Evolutionary conservation across 2,329 filamentous ascomycete genomes (phyloP).

Genomic region (Penicillium sp.): DNA sequence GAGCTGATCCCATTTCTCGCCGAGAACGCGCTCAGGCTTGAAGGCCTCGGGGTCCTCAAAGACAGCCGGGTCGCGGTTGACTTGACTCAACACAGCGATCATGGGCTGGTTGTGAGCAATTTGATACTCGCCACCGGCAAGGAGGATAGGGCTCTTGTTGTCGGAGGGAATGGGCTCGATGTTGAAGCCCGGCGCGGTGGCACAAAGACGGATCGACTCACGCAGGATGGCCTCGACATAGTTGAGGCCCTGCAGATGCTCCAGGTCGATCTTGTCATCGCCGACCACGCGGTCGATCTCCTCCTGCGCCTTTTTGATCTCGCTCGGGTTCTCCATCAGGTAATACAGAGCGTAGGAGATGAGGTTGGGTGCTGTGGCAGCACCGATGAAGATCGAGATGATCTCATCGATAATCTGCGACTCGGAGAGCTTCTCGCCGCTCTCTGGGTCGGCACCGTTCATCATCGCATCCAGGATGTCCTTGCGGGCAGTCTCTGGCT

Average conservation of each 20-base stretch:
- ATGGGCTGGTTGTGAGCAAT: slow-evolving; percentile 54
- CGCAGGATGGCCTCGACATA: slow-evolving; percentile 66
- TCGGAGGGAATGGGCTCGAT: slow-evolving; percentile 52
- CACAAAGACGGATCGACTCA: slow-evolving; percentile 62
- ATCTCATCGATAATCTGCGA: slow-evolving; percentile 64
- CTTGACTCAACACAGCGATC: slow-evolving; percentile 49
- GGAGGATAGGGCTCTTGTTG: slow-evolving; percentile 43
- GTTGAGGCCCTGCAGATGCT: slow-evolving; percentile 60
- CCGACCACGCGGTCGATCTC: slow-evolving; percentile 56
- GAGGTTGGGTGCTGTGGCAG: slow-evolving; percentile 68
- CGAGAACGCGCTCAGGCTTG: slow-evolving; percentile 67
- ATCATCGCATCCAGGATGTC: slow-evolving; percentile 61
- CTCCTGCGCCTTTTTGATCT: slow-evolving; percentile 59
- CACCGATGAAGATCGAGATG: slow-evolving; percentile 60
- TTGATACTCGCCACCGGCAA: slow-evolving; percentile 59
- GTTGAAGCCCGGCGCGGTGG: slow-evolving; percentile 59
- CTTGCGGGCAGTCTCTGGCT: slow-evolving; percentile 49
- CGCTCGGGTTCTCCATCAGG: slow-evolving; percentile 59
- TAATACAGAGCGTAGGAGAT: slow-evolving; percentile 63
- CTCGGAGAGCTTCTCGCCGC: slow-evolving; percentile 55
- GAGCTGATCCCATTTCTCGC: slow-evolving; percentile 64
- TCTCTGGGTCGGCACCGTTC: slow-evolving; percentile 58
- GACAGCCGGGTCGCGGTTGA: slow-evolving; percentile 61
- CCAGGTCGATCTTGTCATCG: slow-evolving; percentile 38
- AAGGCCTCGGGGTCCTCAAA: slow-evolving; percentile 65